phyloP scores from a whole-genome alignment of 257 asterid species.

The Echium plantagineum region DNA sequence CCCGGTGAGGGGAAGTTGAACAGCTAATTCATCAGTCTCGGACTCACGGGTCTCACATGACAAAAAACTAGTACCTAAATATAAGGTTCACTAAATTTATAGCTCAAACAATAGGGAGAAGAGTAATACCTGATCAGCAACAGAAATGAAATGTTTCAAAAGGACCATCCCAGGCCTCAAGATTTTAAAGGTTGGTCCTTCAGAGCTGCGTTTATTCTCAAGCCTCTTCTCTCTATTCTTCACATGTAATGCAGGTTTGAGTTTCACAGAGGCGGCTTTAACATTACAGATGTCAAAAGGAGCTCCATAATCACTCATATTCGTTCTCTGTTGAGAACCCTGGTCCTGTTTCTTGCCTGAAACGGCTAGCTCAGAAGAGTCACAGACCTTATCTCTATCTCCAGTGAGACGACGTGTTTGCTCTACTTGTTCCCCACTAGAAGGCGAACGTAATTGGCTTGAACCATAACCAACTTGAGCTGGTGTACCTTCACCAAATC shows the following conservation, averaged over 20 bases:
- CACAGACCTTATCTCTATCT: not conserved
- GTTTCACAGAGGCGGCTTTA: slow-evolving; percentile 14
- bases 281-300: slow-evolving; percentile 48
- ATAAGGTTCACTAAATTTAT: not conserved
- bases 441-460: too few relatives aligned
- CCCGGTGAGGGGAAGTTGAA: not conserved
- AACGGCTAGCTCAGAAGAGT: not conserved
- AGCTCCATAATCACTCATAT: slow-evolving; percentile 5
- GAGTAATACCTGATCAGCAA: slow-evolving; percentile 43
- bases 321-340: slow-evolving; percentile 11
- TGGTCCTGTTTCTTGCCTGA: not conserved
- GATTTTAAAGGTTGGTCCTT: slow-evolving; percentile 22
- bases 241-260: slow-evolving; percentile 30
- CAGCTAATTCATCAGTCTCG: not conserved
- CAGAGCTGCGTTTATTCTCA: slow-evolving; percentile 24
- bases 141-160: slow-evolving; percentile 40
- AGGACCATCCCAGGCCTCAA: slow-evolving; percentile 69
- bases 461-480: too few relatives aligned
- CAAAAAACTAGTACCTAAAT: too few relatives aligned
- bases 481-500: too few relatives aligned
- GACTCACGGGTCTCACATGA: too few relatives aligned
- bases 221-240: slow-evolving; percentile 39
- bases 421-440: too few relatives aligned
- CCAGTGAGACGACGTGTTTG: not conserved
- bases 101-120: too few relatives aligned